These are phyloP conservation scores for Apiotrichum gracile DNA, from an alignment of 1,284 basidiomycete species.

Conservation along the genomic window DNA sequence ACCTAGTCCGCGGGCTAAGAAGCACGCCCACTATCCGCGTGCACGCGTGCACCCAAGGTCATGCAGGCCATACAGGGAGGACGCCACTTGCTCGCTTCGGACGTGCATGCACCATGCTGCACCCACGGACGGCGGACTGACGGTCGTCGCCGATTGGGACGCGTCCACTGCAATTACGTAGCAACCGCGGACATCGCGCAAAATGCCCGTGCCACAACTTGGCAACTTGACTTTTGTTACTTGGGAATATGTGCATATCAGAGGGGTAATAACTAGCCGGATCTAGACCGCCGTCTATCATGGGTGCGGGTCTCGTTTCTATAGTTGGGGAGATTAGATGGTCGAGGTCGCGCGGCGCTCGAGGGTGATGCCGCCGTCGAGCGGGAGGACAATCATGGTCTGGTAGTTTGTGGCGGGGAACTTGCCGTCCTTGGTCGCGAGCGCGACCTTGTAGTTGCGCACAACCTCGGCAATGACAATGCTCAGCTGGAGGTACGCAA, in stretches of 20 bases:
- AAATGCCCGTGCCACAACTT: too few species aligned
- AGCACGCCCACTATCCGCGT: too few species aligned
- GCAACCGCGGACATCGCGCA: too few species aligned
- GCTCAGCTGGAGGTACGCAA: conserved; percentile 86
- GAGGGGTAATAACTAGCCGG: background rate
- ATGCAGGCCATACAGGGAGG: too few species aligned
- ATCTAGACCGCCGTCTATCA: background rate
- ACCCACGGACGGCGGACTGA: too few species aligned
- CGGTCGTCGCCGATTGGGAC: too few species aligned
- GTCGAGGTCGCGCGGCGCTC: background rate
- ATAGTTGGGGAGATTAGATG: background rate
- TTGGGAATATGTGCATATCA: background rate
- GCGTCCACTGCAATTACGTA: too few species aligned
- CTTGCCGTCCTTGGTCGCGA: conserved; percentile 50
- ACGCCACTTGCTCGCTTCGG: too few species aligned
- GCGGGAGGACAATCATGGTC: conserved; percentile 51
- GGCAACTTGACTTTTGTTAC: background rate
- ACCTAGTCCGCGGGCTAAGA: too few species aligned
- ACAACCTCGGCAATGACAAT: conserved; percentile 75
- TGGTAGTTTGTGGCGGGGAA: conserved; percentile 86
- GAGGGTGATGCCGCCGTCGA: conserved; percentile 29
- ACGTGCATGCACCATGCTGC: too few species aligned
- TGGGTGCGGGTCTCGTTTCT: background rate
- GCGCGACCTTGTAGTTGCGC: conserved; percentile 66
- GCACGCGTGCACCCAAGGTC: too few species aligned